A percentile compares a stretch with the other conserved stretches of the same genome.
These are phyloP conservation scores for Triangularia setosa DNA, from an alignment of 2,329 filamentous ascomycete species.

Conservation along the genomic window DNA sequence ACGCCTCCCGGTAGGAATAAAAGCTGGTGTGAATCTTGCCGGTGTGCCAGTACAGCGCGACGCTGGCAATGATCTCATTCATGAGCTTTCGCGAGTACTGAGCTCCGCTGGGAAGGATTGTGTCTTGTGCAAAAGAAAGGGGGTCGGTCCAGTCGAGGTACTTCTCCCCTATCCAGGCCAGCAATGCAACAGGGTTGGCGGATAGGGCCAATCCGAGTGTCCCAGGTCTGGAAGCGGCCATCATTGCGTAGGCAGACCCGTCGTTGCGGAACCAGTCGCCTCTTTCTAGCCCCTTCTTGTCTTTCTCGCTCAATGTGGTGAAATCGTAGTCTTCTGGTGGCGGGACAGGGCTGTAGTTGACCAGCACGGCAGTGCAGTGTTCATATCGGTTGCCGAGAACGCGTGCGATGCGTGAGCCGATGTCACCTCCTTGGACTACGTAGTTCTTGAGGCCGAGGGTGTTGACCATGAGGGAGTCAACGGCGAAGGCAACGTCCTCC, in stretches of 20 bases:
- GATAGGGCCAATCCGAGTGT: conserved; percentile 54
- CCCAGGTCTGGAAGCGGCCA: conserved; percentile 51
- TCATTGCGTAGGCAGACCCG: conserved; percentile 46
- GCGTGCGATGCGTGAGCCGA: conserved; percentile 44
- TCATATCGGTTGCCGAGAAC: conserved; percentile 38
- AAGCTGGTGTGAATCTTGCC: conserved; percentile 44
- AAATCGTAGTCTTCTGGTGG: conserved; percentile 15
- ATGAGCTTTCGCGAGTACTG: conserved; percentile 25
- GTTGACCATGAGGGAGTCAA: conserved; percentile 48
- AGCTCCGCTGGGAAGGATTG: neutral
- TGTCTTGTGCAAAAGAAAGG: conserved; percentile 15
- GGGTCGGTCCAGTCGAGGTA: conserved; percentile 51
- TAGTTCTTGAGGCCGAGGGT: conserved; percentile 52
- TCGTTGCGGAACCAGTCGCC: conserved; percentile 36
- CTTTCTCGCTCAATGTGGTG: conserved; percentile 26
- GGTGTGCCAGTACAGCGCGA: conserved; percentile 55
- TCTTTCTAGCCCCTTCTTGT: conserved; percentile 37
- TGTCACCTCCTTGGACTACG: conserved; percentile 54
- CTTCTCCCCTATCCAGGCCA: conserved; percentile 58
- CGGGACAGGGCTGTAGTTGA: conserved; percentile 10
- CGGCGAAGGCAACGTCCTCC: conserved; percentile 38
- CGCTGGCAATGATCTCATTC: conserved; percentile 44
- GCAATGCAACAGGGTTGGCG: conserved; percentile 50
- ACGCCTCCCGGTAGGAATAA: conserved; percentile 44
- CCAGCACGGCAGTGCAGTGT: conserved; percentile 38